Evolutionary conservation across 2,329 filamentous ascomycete species (phyloP).

Genomic region (Seiridium cupressi): DNA sequence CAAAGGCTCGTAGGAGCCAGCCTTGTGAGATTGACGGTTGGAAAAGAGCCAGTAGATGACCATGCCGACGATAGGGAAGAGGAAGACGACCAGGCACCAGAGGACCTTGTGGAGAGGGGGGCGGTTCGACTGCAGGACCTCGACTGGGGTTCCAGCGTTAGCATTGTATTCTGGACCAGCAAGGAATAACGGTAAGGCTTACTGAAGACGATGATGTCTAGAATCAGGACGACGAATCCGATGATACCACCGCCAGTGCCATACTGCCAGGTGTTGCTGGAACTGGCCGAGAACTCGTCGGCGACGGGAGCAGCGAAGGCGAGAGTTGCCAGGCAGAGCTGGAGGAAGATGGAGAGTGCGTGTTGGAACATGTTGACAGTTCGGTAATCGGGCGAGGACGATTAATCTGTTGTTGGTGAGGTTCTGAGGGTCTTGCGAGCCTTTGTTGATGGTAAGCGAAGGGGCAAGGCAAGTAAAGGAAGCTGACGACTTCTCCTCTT

Average conservation of each 20-base stretch:
- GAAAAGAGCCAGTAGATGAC: conserved; percentile 65
- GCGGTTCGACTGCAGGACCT: conserved; percentile 63
- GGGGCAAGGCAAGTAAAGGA: neutral
- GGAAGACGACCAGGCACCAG: conserved; percentile 62
- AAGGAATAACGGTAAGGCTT: conserved; percentile 26
- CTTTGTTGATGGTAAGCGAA: neutral
- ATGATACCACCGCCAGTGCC: conserved; percentile 61
- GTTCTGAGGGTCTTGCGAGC: neutral
- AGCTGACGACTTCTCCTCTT: neutral
- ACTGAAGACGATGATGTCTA: conserved; percentile 65
- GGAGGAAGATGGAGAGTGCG: conserved; percentile 44
- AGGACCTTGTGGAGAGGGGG: conserved; percentile 56
- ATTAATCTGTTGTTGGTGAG: neutral
- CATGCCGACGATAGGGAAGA: conserved; percentile 62
- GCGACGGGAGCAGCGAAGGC: conserved; percentile 46
- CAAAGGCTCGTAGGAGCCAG: conserved; percentile 53
- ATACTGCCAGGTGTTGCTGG: conserved; percentile 51
- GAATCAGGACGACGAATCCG: conserved; percentile 58
- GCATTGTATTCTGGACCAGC: neutral
- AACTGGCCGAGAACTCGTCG: conserved; percentile 32
- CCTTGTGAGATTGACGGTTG: conserved; percentile 55
- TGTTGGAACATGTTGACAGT: conserved; percentile 27
- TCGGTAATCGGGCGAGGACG: neutral
- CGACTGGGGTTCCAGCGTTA: conserved; percentile 42
- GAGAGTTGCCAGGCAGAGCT: conserved; percentile 49